phyloP scores from a whole-genome alignment of 768 basidiomycete genomes.

The Auricularia sp. region DNA sequence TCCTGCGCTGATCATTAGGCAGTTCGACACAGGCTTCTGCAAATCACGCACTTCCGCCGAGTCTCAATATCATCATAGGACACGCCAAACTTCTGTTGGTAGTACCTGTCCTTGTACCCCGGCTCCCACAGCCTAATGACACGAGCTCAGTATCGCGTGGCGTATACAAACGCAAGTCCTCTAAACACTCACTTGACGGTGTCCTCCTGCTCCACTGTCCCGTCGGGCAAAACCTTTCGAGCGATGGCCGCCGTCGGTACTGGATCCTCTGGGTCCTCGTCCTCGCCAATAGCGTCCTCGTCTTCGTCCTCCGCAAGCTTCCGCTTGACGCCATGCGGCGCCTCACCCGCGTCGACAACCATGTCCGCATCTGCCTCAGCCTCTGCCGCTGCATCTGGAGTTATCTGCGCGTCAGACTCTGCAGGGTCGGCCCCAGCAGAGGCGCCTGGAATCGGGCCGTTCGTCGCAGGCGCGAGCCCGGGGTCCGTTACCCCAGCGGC shows the following conservation, averaged over 20 bases:
- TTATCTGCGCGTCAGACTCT: slow-evolving; percentile 5
- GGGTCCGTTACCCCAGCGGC: neutral
- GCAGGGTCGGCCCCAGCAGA: slow-evolving; percentile 7
- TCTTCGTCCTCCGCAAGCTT: slow-evolving; percentile 41
- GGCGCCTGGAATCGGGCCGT: slow-evolving; percentile 3
- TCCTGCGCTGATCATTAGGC: slow-evolving; percentile 30
- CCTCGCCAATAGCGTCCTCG: slow-evolving; percentile 33
- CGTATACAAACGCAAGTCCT: neutral
- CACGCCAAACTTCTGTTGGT: slow-evolving; percentile 82
- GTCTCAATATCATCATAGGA: slow-evolving; percentile 61
- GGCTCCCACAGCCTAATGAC: slow-evolving; percentile 78
- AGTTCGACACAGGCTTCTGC: neutral
- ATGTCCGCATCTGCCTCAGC: slow-evolving; percentile 11
- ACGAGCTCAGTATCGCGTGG: slow-evolving; percentile 7
- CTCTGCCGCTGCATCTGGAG: slow-evolving; percentile 14
- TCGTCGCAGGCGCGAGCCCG: neutral
- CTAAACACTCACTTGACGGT: slow-evolving; percentile 56
- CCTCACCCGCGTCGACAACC: slow-evolving; percentile 1
- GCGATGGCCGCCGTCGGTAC: slow-evolving; percentile 34
- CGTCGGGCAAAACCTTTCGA: slow-evolving; percentile 78
- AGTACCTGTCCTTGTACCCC: slow-evolving; percentile 93
- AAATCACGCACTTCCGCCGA: slow-evolving; percentile 50
- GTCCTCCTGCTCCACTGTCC: slow-evolving; percentile 90
- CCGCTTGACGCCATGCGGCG: slow-evolving; percentile 34
- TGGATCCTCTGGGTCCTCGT: slow-evolving; percentile 20